Conservation (phyloP, 2,329 filamentous ascomycete genomes). For the Fusarium chuoi region DNA sequence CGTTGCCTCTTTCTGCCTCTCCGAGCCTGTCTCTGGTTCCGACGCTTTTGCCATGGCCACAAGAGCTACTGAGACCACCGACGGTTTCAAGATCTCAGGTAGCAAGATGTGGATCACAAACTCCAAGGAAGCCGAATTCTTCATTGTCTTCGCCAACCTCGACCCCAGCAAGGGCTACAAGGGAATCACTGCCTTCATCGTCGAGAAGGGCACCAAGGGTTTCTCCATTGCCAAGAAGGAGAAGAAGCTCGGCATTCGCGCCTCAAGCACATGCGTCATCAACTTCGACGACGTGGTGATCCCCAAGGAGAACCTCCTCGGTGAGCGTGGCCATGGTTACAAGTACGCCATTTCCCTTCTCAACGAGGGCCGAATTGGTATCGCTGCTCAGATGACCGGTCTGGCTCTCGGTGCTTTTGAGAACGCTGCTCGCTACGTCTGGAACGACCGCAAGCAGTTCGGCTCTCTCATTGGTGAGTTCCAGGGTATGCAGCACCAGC, state of each 20-base stretch:
- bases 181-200: constrained; percentile 94
- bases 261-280: constrained; percentile 95
- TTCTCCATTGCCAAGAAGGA: constrained; percentile 99
- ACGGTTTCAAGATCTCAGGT: constrained; percentile 88
- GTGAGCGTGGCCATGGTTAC: constrained; percentile 91
- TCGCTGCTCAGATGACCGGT: constrained; percentile 98
- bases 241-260: constrained; percentile 98
- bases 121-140: constrained; percentile 90
- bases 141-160: constrained; percentile 97
- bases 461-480: constrained; percentile 93
- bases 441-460: constrained; percentile 99
- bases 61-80: constrained; percentile 83
- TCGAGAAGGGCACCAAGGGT: constrained; percentile 88
- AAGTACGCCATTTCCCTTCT: constrained; percentile 95
- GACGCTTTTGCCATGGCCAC: constrained; percentile 97
- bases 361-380: constrained; percentile 97
- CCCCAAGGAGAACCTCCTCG: constrained; percentile 87
- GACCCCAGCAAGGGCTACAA: constrained; percentile 94
- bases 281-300: constrained; percentile 97
- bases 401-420: constrained; percentile 94
- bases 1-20: constrained; percentile 91
- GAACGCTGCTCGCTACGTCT: constrained; percentile 91
- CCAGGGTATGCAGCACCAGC: constrained; percentile 99
- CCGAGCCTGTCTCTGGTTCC: constrained; percentile 90
- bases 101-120: constrained; percentile 99